Evolutionary conservation across 371 early-diverging fungal genomes (phyloP), one percentile per base, ranked within the genome.

Genomic region (Actinomucor elegans): DNA sequence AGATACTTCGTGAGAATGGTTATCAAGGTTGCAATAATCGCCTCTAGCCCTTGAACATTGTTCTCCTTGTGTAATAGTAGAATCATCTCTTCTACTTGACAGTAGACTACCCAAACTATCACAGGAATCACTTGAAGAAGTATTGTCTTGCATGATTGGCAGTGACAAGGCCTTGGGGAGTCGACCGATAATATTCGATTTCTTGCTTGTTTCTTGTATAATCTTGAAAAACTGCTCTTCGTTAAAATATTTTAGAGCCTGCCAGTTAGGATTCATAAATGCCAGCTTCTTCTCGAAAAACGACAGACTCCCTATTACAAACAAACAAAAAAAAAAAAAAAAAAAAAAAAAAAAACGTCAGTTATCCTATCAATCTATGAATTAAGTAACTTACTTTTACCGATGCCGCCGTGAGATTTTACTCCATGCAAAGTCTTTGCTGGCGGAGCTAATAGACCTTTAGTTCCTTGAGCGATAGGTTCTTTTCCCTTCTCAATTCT

Each of bases 401-500:
- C 77, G 18, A 76, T 68, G 41, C 73, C 73, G 27, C 77, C 77
- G 38, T 69, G 69, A 10, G 66, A 55, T n/a, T 37, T 37, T n/a
- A 70, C 61, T 41, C 77, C 77, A 17, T 70, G 77, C 8, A 72
- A 53, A 10, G 77, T 65, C 50, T 62, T 67, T 2, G 44, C 35
- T 2, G 71, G 71, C 14, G 75, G 66, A 12, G 76, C 48, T 4
- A 69, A 12, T 1, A 72, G 59, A 2, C 79, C 79, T 31, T 67
- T 71, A 24, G 47, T 57, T 3, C 79, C 74, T 51, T 74, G 76
- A n/a, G 51, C 52, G 14, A 76, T 48, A 6, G 76, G 70, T 3
- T 31, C 26, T 36, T 78, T 78, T 7, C 74, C 74, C 31, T 76
- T 78, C 36, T 71, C 74, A 10, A 76, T 4, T 4, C 79, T 65